phyloP scores from a whole-genome alignment of 257 asterid species.

The Solanum tacnaense region DNA sequence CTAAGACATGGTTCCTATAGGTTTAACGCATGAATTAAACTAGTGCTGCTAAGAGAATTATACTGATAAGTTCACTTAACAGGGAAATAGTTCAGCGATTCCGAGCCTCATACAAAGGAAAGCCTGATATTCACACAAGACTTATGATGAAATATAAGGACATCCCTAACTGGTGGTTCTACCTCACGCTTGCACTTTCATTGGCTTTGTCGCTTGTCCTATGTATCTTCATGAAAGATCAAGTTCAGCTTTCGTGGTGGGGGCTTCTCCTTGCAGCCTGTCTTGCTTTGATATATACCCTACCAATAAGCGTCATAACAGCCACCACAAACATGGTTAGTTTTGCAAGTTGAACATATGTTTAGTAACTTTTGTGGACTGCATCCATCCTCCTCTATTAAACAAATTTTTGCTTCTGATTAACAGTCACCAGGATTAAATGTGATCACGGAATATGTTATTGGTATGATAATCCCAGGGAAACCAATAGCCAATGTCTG shows the following conservation, averaged over 20 bases:
- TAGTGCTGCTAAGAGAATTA: neutral
- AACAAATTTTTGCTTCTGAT: neutral
- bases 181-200: constrained; percentile 21
- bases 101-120: constrained; percentile 24
- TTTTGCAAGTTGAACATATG: neutral
- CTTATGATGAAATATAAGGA: constrained; percentile 55
- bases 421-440: constrained; percentile 59
- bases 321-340: constrained; percentile 77
- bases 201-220: constrained; percentile 34
- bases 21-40: neutral
- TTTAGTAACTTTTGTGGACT: neutral
- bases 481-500: constrained; percentile 77
- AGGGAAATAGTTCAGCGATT: constrained; percentile 39
- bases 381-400: neutral
- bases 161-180: constrained; percentile 78
- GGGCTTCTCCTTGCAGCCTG: constrained; percentile 39
- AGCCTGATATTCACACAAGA: constrained; percentile 56
- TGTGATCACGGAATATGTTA: constrained; percentile 51
- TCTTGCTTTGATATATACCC: constrained; percentile 43
- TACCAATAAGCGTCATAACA: constrained; percentile 59
- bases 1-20: neutral
- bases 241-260: constrained; percentile 88
- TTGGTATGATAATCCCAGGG: constrained; percentile 63
- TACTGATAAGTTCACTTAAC: neutral
- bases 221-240: constrained; percentile 44